These are phyloP conservation scores for Phymatotrichopsis omnivora DNA, from an alignment of 2,329 filamentous ascomycete genomes.

Conservation along the genomic window DNA sequence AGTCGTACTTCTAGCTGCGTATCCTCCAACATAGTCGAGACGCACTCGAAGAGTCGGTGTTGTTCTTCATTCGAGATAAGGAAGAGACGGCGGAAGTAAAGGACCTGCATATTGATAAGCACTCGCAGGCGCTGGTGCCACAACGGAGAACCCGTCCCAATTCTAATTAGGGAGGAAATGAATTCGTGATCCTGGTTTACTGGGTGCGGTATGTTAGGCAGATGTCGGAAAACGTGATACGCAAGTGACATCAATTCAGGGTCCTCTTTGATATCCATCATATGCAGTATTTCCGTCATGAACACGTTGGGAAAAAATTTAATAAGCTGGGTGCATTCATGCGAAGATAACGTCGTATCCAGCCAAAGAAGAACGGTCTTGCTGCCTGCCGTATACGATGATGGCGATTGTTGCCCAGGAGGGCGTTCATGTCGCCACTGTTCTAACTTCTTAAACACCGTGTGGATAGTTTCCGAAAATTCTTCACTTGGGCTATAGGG, in stretches of 20 bases:
- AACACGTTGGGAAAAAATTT: conserved; percentile 84
- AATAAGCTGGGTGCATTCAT: conserved; percentile 84
- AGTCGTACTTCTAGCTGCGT: conserved; percentile 86
- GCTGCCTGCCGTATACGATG: conserved; percentile 86
- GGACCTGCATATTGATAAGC: conserved; percentile 95
- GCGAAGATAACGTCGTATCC: conserved; percentile 77
- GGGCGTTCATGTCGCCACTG: conserved; percentile 75
- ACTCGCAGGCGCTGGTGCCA: conserved; percentile 96
- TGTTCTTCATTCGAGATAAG: conserved; percentile 66
- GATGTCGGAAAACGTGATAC: conserved; percentile 91
- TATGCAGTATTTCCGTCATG: conserved; percentile 87
- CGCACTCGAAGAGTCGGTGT: conserved; percentile 72
- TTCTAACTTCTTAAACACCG: conserved; percentile 70
- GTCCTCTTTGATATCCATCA: conserved; percentile 99
- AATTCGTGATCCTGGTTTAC: conserved; percentile 76
- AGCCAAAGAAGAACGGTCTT: conserved; percentile 96
- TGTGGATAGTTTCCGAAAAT: conserved; percentile 59
- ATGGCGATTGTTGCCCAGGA: conserved; percentile 84
- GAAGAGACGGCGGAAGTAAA: conserved; percentile 95
- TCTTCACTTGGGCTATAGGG: conserved; percentile 72
- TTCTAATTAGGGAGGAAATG: conserved; percentile 73
- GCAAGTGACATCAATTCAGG: conserved; percentile 88
- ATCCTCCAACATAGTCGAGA: conserved; percentile 92
- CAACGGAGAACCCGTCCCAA: conserved; percentile 70
- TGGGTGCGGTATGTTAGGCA: conserved; percentile 89